Percentiles rank a stretch among this genome's conserved stretches.
These are phyloP conservation scores for Rhodotorula sp. DNA, from an alignment of 1,284 basidiomycete genomes.

Conservation along the genomic window DNA sequence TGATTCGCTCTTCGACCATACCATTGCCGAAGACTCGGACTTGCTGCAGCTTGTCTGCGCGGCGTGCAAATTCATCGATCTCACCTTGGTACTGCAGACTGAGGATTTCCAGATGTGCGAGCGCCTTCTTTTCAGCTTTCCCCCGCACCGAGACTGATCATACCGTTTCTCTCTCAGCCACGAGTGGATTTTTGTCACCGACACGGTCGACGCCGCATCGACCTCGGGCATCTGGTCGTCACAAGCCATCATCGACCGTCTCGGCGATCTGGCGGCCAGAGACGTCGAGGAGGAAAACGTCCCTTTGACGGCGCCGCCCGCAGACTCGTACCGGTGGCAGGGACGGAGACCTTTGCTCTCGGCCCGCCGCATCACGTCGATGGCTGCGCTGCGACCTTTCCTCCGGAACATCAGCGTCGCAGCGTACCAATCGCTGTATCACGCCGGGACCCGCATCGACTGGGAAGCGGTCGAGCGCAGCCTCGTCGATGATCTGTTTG, in stretches of 20 bases:
- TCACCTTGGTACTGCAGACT: conserved; percentile 85
- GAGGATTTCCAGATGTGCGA: conserved; percentile 94
- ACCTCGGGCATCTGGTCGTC: conserved; percentile 77
- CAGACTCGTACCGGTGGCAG: conserved; percentile 3
- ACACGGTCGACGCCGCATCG: conserved; percentile 93
- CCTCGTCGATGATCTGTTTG: conserved; percentile 82
- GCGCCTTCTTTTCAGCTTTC: conserved; percentile 39
- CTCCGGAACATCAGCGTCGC: conserved; percentile 83
- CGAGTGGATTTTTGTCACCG: conserved; percentile 98
- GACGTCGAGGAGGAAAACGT: not conserved
- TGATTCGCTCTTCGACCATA: conserved; percentile 53
- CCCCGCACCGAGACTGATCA: not conserved
- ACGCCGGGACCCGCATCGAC: conserved; percentile 64
- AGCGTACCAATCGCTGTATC: conserved; percentile 83
- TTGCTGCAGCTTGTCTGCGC: conserved; percentile 77
- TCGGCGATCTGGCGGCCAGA: conserved; percentile 64
- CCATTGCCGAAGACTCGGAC: conserved; percentile 53
- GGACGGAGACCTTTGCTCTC: conserved; percentile 69
- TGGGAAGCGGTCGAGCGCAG: conserved; percentile 80
- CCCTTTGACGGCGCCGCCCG: conserved; percentile 53
- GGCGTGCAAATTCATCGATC: conserved; percentile 89
- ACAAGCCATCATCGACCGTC: conserved; percentile 83
- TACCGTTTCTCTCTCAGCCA: conserved; percentile 58
- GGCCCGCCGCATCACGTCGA: conserved; percentile 63
- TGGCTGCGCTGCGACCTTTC: conserved; percentile 78